phyloP scores from a whole-genome alignment of 2,329 filamentous ascomycete genomes.

The Exophiala sideris region DNA sequence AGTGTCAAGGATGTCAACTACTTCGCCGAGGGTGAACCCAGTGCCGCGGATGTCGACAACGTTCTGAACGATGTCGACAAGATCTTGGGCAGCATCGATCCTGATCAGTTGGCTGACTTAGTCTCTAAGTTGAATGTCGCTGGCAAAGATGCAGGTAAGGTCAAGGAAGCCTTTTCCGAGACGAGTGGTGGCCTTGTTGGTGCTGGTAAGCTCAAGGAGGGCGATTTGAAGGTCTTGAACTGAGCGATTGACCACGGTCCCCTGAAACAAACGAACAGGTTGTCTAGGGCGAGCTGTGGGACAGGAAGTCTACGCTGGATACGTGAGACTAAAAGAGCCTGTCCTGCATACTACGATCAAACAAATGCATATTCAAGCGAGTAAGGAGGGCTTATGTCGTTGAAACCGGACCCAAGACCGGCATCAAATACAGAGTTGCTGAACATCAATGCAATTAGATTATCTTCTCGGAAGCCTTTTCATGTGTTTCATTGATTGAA shows the following conservation, averaged over 20 bases:
- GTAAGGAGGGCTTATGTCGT: too few relatives aligned
- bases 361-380: too few relatives aligned
- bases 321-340: too few relatives aligned
- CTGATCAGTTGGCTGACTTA: slow-evolving; percentile 82
- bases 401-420: too few relatives aligned
- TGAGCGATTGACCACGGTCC: slow-evolving; percentile 4
- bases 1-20: slow-evolving; percentile 98
- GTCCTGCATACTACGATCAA: too few relatives aligned
- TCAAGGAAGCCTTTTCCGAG: slow-evolving; percentile 76
- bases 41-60: slow-evolving; percentile 71
- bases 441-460: too few relatives aligned
- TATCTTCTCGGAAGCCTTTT: too few relatives aligned
- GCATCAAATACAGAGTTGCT: too few relatives aligned
- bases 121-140: slow-evolving; percentile 74
- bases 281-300: too few relatives aligned
- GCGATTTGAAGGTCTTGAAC: slow-evolving; percentile 64
- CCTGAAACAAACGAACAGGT: too few relatives aligned
- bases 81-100: slow-evolving; percentile 81
- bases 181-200: slow-evolving; percentile 75
- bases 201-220: slow-evolving; percentile 81
- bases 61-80: slow-evolving; percentile 83
- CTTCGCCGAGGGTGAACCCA: slow-evolving; percentile 69
- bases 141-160: slow-evolving; percentile 74
- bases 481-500: too few relatives aligned
- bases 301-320: too few relatives aligned